A percentile compares a stretch with the other conserved stretches of the same genome.
Conservation (phyloP, 2,329 filamentous ascomycete species). For the Claviceps africana region DNA sequence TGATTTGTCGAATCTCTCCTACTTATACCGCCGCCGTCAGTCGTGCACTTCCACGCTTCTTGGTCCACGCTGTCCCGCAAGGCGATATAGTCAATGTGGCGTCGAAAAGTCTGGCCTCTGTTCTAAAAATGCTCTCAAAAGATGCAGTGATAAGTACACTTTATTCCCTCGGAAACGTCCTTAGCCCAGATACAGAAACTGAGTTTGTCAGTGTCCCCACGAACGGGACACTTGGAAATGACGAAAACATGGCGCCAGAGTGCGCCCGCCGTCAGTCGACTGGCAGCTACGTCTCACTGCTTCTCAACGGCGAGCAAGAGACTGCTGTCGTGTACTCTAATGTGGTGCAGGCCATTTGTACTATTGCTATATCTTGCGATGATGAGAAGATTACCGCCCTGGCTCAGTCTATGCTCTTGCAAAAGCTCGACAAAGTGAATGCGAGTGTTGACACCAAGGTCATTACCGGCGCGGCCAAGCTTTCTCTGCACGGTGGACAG, state of each 20-base stretch:
- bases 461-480: slow-evolving; percentile 62
- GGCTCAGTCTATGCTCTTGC: slow-evolving; percentile 89
- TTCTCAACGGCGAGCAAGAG: slow-evolving; percentile 64
- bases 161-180: slow-evolving; percentile 89
- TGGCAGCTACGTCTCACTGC: slow-evolving; percentile 68
- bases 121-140: slow-evolving; percentile 70
- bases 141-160: slow-evolving; percentile 90
- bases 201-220: slow-evolving; percentile 37
- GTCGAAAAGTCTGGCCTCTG: slow-evolving; percentile 69
- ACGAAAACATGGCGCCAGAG: slow-evolving; percentile 25
- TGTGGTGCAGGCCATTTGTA: slow-evolving; percentile 88
- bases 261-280: slow-evolving; percentile 45
- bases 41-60: slow-evolving; percentile 68
- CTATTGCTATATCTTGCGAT: slow-evolving; percentile 66
- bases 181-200: slow-evolving; percentile 56
- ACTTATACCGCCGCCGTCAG: slow-evolving; percentile 62
- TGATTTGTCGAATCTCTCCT: slow-evolving; percentile 64
- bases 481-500: slow-evolving; percentile 64
- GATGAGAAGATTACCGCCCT: slow-evolving; percentile 89
- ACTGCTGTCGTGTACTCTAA: slow-evolving; percentile 64
- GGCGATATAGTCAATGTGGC: slow-evolving; percentile 59
- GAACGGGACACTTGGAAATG: slow-evolving; percentile 29
- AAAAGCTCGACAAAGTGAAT: slow-evolving; percentile 82
- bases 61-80: slow-evolving; percentile 68
- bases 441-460: slow-evolving; percentile 70